These are phyloP conservation scores for Ogataea henricii DNA, from an alignment of 805 yeast genomes.

Conservation along the genomic window DNA sequence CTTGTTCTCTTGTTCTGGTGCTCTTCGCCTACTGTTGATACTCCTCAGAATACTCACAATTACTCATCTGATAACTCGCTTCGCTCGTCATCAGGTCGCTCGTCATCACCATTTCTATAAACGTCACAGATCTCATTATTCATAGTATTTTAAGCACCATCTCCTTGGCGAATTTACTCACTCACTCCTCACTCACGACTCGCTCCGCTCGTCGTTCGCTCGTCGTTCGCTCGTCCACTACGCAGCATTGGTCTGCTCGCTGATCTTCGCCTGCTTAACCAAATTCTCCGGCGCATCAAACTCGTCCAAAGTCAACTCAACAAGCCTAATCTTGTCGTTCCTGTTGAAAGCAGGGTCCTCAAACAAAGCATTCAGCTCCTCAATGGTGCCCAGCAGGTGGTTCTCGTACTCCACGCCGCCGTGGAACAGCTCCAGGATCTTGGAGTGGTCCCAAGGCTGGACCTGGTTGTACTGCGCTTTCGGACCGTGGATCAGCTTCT, in stretches of 20 bases:
- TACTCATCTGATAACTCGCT: not conserved
- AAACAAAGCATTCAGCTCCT: constrained; percentile 58
- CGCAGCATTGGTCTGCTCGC: constrained; percentile 36
- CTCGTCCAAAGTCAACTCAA: constrained; percentile 67
- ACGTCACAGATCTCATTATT: too few relatives aligned
- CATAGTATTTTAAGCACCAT: not conserved
- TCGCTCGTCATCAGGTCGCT: not conserved
- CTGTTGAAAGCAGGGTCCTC: constrained; percentile 48
- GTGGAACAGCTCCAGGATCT: constrained; percentile 59
- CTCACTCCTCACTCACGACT: too few relatives aligned
- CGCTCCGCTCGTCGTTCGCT: not conserved
- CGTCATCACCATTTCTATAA: not conserved
- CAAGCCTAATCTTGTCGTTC: constrained; percentile 61
- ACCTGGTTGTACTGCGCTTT: constrained; percentile 65
- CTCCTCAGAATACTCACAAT: too few relatives aligned
- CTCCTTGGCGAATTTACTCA: not conserved
- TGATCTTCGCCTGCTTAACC: constrained; percentile 64
- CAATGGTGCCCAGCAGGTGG: constrained; percentile 52
- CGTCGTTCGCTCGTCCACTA: constrained; percentile 3
- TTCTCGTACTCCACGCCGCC: constrained; percentile 56
- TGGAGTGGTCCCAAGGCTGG: constrained; percentile 68
- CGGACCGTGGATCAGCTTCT: constrained; percentile 71
- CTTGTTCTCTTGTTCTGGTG: too few relatives aligned
- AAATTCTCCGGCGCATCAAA: constrained; percentile 72
- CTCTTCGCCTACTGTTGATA: too few relatives aligned